These are phyloP conservation scores for Globisporangium emineosum DNA, from an alignment of 352 stramenopile genomes.

Conservation along the genomic window DNA sequence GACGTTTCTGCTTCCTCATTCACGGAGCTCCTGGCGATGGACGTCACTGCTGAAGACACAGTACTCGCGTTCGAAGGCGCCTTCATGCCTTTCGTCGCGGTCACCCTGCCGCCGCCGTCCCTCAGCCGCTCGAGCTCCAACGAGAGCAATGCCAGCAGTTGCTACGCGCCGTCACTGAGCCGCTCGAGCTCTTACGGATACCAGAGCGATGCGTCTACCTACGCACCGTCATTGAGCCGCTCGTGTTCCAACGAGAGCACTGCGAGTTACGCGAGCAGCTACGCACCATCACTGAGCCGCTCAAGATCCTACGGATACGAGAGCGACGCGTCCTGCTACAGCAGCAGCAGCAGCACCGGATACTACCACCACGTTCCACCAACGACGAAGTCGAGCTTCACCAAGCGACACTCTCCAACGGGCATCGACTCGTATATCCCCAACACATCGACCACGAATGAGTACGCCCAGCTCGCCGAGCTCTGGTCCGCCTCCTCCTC, in stretches of 20 bases:
- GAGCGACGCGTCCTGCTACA: conserved; percentile 7
- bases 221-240: too few relatives aligned
- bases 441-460: neutral
- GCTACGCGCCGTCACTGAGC: neutral
- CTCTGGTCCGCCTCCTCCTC: conserved; percentile 11
- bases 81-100: conserved; percentile 10
- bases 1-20: neutral
- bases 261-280: neutral
- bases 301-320: conserved; percentile 6
- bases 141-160: neutral
- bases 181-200: too few relatives aligned
- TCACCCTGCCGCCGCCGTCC: neutral
- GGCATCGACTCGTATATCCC: conserved; percentile 14
- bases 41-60: neutral
- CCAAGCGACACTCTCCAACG: conserved; percentile 6
- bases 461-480: conserved; percentile 15
- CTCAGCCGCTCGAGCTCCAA: conserved; percentile 5
- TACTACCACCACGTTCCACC: neutral
- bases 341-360: conserved; percentile 1
- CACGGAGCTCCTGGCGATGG: conserved; percentile 5
- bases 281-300: neutral
- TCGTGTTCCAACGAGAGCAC: neutral
- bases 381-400: neutral
- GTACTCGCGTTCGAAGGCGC: conserved; percentile 6
- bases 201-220: too few relatives aligned